Conservation (phyloP, 371 early-diverging fungal genomes). For the Mortierella sp. region DNA sequence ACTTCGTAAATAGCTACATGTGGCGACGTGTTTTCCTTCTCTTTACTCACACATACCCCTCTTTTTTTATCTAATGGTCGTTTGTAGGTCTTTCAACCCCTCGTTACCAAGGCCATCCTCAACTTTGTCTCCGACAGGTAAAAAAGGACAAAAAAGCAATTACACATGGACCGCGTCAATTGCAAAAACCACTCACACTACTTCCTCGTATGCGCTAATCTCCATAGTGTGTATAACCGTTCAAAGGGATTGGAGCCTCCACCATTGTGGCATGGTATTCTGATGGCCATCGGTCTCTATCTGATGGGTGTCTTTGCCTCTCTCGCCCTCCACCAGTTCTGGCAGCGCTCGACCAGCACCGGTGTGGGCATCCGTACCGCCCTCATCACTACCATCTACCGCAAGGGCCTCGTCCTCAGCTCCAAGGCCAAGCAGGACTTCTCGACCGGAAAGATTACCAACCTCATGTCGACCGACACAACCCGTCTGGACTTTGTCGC, state of each 20-base stretch:
- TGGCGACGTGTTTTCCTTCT: not conserved
- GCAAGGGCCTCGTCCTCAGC: constrained; percentile 69
- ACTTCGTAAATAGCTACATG: not conserved
- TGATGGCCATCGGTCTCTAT: constrained; percentile 50
- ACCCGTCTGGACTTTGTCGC: constrained; percentile 64
- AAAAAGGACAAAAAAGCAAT: not conserved
- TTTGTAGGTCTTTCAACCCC: constrained; percentile 46
- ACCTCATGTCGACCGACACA: constrained; percentile 82
- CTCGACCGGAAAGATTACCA: constrained; percentile 77
- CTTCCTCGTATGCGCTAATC: not conserved
- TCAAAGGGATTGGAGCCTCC: not conserved
- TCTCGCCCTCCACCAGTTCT: constrained; percentile 54
- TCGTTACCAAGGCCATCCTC: constrained; percentile 54
- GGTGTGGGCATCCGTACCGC: constrained; percentile 65
- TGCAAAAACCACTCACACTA: not conserved
- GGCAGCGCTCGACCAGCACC: constrained; percentile 52
- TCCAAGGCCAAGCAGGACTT: constrained; percentile 64
- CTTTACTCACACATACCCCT: constrained; percentile 1
- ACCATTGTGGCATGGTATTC: constrained; percentile 53
- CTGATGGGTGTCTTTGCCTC: constrained; percentile 53
- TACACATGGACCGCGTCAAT: not conserved
- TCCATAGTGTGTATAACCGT: not conserved
- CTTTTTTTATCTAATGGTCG: constrained; percentile 8
- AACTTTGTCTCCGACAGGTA: constrained; percentile 33
- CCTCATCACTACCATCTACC: constrained; percentile 70